Percentiles rank a stretch among this genome's conserved stretches.
These are phyloP conservation scores for Pseudonectria buxi DNA, from an alignment of 2,329 filamentous ascomycete species.

Conservation along the genomic window DNA sequence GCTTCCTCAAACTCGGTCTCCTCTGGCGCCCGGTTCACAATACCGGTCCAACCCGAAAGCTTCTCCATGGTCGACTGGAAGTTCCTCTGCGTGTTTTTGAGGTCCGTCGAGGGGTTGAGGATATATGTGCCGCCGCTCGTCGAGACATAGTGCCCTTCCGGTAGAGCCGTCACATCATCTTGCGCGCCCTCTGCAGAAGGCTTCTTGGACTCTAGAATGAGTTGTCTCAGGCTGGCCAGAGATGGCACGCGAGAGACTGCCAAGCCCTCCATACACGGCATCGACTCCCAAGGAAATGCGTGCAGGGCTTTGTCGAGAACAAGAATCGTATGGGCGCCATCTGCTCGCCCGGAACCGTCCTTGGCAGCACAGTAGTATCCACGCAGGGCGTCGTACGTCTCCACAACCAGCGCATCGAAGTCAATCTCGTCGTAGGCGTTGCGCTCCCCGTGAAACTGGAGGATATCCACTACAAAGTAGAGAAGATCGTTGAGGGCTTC, in stretches of 20 bases:
- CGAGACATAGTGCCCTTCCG: constrained; percentile 48
- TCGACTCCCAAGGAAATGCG: constrained; percentile 89
- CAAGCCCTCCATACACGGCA: constrained; percentile 73
- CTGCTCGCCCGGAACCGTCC: constrained; percentile 31
- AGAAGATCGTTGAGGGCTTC: constrained; percentile 86
- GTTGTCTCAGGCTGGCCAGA: constrained; percentile 70
- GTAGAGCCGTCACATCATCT: constrained; percentile 9
- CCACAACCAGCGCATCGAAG: constrained; percentile 84
- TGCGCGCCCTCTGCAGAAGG: constrained; percentile 5
- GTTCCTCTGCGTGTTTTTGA: constrained; percentile 69
- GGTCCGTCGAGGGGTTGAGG: constrained; percentile 81
- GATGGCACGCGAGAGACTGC: constrained; percentile 87
- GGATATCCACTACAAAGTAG: constrained; percentile 92
- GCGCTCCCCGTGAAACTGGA: constrained; percentile 92
- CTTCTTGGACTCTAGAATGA: constrained; percentile 51
- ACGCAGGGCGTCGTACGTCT: constrained; percentile 76
- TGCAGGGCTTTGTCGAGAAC: constrained; percentile 89
- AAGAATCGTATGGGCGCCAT: constrained; percentile 67
- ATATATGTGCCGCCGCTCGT: constrained; percentile 63
- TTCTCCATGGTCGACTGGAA: constrained; percentile 59
- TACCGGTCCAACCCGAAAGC: constrained; percentile 65
- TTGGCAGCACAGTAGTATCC: constrained; percentile 60
- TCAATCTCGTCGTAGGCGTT: constrained; percentile 98
- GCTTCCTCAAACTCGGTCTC: constrained; percentile 70
- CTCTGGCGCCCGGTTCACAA: constrained; percentile 61